Percentiles rank a stretch among this genome's conserved stretches.
Conservation (phyloP, 1,284 basidiomycete species). For the Kwoniella shivajii region DNA sequence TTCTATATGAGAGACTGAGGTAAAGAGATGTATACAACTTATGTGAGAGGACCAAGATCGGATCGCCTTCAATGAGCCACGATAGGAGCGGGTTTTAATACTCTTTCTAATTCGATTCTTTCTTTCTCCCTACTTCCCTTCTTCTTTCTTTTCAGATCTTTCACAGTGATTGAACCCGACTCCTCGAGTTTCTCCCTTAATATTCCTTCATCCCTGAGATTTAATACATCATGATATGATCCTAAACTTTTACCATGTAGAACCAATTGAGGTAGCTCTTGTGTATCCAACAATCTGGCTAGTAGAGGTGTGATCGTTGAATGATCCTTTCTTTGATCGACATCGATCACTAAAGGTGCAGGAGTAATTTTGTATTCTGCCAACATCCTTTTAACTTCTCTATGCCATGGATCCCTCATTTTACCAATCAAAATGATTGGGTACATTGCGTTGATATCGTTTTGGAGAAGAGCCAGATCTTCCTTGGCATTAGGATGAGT, state of each 20-base stretch:
- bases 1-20: not conserved
- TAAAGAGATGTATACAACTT: not conserved
- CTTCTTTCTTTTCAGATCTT: slow-evolving; percentile 58
- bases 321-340: slow-evolving; percentile 67
- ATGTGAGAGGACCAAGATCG: not conserved
- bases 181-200: slow-evolving; percentile 61
- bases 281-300: slow-evolving; percentile 61
- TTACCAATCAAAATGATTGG: slow-evolving; percentile 78
- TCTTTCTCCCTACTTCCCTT: slow-evolving; percentile 53
- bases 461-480: slow-evolving; percentile 46
- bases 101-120: slow-evolving; percentile 38
- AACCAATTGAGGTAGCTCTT: slow-evolving; percentile 69
- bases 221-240: slow-evolving; percentile 62
- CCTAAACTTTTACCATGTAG: slow-evolving; percentile 67
- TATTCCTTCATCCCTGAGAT: slow-evolving; percentile 57
- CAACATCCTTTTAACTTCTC: slow-evolving; percentile 69
- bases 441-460: slow-evolving; percentile 67
- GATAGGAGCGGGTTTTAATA: slow-evolving; percentile 37
- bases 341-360: slow-evolving; percentile 69
- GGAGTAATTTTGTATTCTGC: slow-evolving; percentile 65
- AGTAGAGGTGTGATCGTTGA: slow-evolving; percentile 59
- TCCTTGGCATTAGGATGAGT: slow-evolving; percentile 60
- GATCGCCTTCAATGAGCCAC: not conserved
- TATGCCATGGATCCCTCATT: slow-evolving; percentile 59
- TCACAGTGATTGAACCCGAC: slow-evolving; percentile 60